Evolutionary conservation across 2,329 filamentous ascomycete genomes (phyloP), one percentile per base, ranked within the genome.

Genomic region (Sarocladium oryzae): DNA sequence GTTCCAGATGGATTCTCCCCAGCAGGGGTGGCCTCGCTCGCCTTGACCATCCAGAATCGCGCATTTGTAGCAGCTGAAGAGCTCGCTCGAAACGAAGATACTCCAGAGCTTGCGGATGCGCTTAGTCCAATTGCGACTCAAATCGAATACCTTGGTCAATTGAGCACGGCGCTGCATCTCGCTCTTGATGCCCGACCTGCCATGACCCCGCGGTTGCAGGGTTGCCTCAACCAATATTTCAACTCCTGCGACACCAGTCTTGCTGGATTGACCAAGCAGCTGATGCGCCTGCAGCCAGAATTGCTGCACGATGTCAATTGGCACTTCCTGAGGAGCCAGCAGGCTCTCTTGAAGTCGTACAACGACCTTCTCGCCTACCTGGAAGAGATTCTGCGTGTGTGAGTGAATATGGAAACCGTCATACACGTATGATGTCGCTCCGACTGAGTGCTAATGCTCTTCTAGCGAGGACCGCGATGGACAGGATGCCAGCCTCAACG

Each of bases 201-300:
- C 23, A 61, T 69, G 40, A 68, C 67, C 3, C 52, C 52, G n/a
- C 53, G 52, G 3, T 36, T 69, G 33, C 67, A 68, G 48, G 57
- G 55, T 0, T 55, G 59, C 8, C 50, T 69, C 21, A 58, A 57
- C 49, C 56, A 59, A 11, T 59, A 56, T 9, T 54, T 69, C 1
- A 54, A 53, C 20, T 58, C 55, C 4, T 69, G 66, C 43, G 64
- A 67, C 53, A 56, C 52, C 3, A 55, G 59, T 3, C 55, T 57
- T 18, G 65, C 62, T 1, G 57, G 57, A 15, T 45, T 69, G 33
- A 61, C 63, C 36, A 69, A 69, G 54, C 66, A 69, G 58, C 49
- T 66, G 0, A 61, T 64, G 60, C 58, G 65, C 3, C 52, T 69
- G 48, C 60, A 62, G 28, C 51, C 57, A 0, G 56, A 60, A 18